Conservation (phyloP, 441 rosid species). For the Jatropha podagrica region DNA sequence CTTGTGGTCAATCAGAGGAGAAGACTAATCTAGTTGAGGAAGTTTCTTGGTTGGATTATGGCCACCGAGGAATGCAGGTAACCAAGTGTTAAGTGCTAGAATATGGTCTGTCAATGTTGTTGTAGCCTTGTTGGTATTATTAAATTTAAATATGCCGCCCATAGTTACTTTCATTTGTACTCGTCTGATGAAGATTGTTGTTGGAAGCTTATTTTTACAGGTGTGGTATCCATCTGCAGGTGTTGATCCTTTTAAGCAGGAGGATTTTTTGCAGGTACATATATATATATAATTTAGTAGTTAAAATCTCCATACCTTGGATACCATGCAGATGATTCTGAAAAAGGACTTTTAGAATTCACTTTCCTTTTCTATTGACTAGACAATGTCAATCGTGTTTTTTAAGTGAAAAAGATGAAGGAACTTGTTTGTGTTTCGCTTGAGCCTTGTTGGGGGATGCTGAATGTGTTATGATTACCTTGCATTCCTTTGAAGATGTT, state of each 20-base stretch:
- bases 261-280: constrained; percentile 94
- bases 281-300: constrained; percentile 7
- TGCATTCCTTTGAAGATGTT: constrained; percentile 2
- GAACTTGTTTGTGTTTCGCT: background rate
- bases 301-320: constrained; percentile 6
- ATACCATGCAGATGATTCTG: constrained; percentile 12
- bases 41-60: constrained; percentile 98
- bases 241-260: constrained; percentile 88
- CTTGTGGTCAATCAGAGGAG: constrained; percentile 94
- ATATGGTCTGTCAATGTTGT: constrained; percentile 17
- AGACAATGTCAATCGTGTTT: background rate
- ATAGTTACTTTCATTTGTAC: constrained; percentile 23
- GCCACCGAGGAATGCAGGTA: constrained; percentile 99
- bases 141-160: constrained; percentile 13
- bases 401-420: background rate
- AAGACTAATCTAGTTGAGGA: constrained; percentile 90
- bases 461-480: background rate
- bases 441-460: background rate
- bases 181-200: constrained; percentile 47
- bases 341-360: background rate
- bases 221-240: constrained; percentile 99
- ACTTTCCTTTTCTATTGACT: background rate
- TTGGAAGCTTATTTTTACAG: constrained; percentile 69
- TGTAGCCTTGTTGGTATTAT: constrained; percentile 1
- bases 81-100: constrained; percentile 30